These are phyloP conservation scores for Mucor velutinosus DNA, from an alignment of 371 early-diverging fungal genomes.

Conservation along the genomic window DNA sequence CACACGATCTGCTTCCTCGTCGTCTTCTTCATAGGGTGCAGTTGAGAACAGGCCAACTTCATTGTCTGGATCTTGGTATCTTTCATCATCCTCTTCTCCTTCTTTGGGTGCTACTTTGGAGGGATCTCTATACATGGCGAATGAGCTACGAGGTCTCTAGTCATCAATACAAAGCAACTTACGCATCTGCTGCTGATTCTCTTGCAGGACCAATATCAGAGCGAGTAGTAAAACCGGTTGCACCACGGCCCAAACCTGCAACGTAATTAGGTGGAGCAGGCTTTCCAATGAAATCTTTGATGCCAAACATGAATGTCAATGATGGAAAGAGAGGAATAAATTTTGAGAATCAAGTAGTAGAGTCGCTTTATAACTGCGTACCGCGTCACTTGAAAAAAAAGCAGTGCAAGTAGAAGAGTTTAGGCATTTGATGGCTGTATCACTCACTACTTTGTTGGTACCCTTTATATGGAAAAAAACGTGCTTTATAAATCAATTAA, in stretches of 20 bases:
- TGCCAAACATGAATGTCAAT: conserved; percentile 60
- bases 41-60: conserved; percentile 89
- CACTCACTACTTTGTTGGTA: not conserved
- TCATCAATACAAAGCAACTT: conserved; percentile 12
- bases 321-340: not conserved
- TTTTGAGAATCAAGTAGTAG: conserved; percentile 5
- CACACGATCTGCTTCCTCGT: conserved; percentile 95
- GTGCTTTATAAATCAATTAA: conserved; percentile 12
- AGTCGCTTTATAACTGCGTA: not conserved
- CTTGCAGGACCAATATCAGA: conserved; percentile 97
- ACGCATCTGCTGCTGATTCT: conserved; percentile 66
- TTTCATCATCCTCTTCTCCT: conserved; percentile 73
- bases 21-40: conserved; percentile 92
- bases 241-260: conserved; percentile 95
- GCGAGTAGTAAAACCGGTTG: conserved; percentile 97
- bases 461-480: not conserved
- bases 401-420: not conserved
- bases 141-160: not conserved
- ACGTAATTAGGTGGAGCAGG: conserved; percentile 92
- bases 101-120: conserved; percentile 39
- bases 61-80: conserved; percentile 92
- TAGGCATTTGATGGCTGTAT: not conserved
- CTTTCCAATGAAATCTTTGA: conserved; percentile 86
- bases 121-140: conserved; percentile 38
- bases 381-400: not conserved